Conservation (phyloP, 2,329 filamentous ascomycete genomes). For the Chaetomiaceae sp. region DNA sequence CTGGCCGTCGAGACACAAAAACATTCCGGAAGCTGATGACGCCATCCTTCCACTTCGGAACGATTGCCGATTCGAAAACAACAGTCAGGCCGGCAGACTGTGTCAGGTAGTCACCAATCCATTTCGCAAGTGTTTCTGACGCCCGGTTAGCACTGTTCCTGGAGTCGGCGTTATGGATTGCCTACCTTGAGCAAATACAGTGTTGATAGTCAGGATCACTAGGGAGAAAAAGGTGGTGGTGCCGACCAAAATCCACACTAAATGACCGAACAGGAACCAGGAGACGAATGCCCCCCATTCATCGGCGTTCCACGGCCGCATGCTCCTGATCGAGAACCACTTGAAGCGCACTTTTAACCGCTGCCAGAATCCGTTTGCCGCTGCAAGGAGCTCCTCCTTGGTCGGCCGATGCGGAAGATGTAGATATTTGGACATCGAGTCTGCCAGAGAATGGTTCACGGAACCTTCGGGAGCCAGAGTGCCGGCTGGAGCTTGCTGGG, state of each 20-base stretch:
- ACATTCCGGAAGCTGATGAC: slow-evolving; percentile 97
- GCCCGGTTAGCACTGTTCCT: slow-evolving; percentile 7
- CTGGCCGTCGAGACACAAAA: slow-evolving; percentile 86
- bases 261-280: slow-evolving; percentile 89
- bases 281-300: slow-evolving; percentile 95
- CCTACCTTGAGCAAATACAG: slow-evolving; percentile 86
- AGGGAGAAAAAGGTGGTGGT: slow-evolving; percentile 97
- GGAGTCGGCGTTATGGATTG: background rate
- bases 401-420: slow-evolving; percentile 75
- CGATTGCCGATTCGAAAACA: slow-evolving; percentile 95
- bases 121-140: slow-evolving; percentile 81
- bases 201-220: slow-evolving; percentile 87
- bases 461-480: slow-evolving; percentile 9
- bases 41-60: slow-evolving; percentile 90
- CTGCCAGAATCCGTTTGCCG: slow-evolving; percentile 89
- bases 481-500: slow-evolving; percentile 4
- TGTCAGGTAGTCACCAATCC: slow-evolving; percentile 93
- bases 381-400: slow-evolving; percentile 87
- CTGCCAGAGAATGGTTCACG: slow-evolving; percentile 40
- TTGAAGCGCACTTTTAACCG: slow-evolving; percentile 89
- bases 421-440: slow-evolving; percentile 56
- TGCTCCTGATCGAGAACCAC: slow-evolving; percentile 93
- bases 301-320: slow-evolving; percentile 89
- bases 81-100: slow-evolving; percentile 89
- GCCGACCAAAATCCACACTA: slow-evolving; percentile 93